phyloP scores from a whole-genome alignment of 2,329 filamentous ascomycete species.

The Fusarium gaditjirri region DNA sequence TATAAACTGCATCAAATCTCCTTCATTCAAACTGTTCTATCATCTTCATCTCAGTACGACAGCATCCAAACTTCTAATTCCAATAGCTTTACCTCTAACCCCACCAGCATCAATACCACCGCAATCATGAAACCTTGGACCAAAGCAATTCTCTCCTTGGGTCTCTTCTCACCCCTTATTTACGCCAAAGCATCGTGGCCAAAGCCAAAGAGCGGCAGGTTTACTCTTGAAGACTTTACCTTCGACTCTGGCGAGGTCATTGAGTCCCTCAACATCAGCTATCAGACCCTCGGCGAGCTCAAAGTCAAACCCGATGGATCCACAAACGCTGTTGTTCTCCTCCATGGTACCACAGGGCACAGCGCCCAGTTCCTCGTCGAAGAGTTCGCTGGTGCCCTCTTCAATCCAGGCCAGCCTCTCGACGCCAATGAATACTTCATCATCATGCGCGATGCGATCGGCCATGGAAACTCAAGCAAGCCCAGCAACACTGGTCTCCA shows the following conservation, averaged over 20 bases:
- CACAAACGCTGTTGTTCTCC: constrained; percentile 23
- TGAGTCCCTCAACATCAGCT: constrained; percentile 9
- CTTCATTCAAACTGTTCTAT: too few relatives aligned
- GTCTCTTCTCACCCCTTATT: rapidly evolving
- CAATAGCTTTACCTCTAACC: rapidly evolving
- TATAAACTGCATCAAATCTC: too few relatives aligned
- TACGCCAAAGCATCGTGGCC: neutral
- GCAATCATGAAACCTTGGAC: neutral
- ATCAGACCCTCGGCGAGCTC: constrained; percentile 25
- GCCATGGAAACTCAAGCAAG: constrained; percentile 29
- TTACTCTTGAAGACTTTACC: neutral
- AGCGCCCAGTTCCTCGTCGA: constrained; percentile 8
- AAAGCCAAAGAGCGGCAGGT: neutral
- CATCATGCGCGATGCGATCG: constrained; percentile 25
- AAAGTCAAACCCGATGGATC: constrained; percentile 10
- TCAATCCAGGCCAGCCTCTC: constrained; percentile 17
- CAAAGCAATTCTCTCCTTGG: rapidly evolving
- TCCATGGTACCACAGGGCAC: neutral
- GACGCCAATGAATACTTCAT: constrained; percentile 19
- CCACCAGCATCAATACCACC: too few relatives aligned
- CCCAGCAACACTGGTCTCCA: constrained; percentile 11
- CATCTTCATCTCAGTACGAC: neutral
- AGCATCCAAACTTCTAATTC: rapidly evolving
- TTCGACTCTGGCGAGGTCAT: constrained; percentile 14
- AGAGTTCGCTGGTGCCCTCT: constrained; percentile 10